Percentiles rank a stretch among this genome's conserved stretches.
Evolutionary conservation across 2,329 filamentous ascomycete genomes (phyloP).

Genomic region (Fragosphaeria purpurea): DNA sequence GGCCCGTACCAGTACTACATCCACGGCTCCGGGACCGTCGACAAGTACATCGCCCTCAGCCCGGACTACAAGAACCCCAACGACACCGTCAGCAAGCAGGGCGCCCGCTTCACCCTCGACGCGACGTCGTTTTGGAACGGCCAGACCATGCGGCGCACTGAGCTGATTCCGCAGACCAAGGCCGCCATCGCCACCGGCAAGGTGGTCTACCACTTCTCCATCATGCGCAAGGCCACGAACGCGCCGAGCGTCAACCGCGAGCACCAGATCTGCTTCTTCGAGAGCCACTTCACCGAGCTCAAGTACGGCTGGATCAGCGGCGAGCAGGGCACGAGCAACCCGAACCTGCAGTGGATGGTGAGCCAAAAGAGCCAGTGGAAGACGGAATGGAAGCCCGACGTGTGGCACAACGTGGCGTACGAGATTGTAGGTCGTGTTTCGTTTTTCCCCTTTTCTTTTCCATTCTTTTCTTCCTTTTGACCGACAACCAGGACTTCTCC

Average conservation of each 20-base stretch:
- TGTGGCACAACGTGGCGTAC: slow-evolving; percentile 69
- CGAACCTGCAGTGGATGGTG: slow-evolving; percentile 55
- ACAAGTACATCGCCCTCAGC: slow-evolving; percentile 52
- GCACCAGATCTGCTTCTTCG: slow-evolving; percentile 55
- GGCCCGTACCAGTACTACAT: slow-evolving; percentile 69
- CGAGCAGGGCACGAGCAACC: slow-evolving; percentile 32
- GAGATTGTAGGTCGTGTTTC: slow-evolving; percentile 35
- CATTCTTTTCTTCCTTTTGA: too few species aligned
- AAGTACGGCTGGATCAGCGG: slow-evolving; percentile 55
- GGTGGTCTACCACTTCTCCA: slow-evolving; percentile 63
- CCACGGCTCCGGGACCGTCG: slow-evolving; percentile 48
- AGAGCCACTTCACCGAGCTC: slow-evolving; percentile 65
- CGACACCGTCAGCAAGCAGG: slow-evolving; percentile 51
- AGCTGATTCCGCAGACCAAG: slow-evolving; percentile 61
- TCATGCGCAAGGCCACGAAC: slow-evolving; percentile 49
- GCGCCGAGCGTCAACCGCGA: slow-evolving; percentile 52
- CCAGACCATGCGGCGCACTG: slow-evolving; percentile 61
- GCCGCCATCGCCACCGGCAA: slow-evolving; percentile 56
- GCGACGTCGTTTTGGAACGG: slow-evolving; percentile 60
- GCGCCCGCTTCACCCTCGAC: slow-evolving; percentile 58
- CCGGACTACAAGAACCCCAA: slow-evolving; percentile 54
- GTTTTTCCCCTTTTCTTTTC: too few species aligned
- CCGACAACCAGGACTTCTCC: slow-evolving; percentile 39
- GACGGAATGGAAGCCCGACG: slow-evolving; percentile 47
- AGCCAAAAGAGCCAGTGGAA: slow-evolving; percentile 53